Base-by-base conservation (phyloP, 257 asterid genomes). In the Phtheirospermum japonicum region DNA sequence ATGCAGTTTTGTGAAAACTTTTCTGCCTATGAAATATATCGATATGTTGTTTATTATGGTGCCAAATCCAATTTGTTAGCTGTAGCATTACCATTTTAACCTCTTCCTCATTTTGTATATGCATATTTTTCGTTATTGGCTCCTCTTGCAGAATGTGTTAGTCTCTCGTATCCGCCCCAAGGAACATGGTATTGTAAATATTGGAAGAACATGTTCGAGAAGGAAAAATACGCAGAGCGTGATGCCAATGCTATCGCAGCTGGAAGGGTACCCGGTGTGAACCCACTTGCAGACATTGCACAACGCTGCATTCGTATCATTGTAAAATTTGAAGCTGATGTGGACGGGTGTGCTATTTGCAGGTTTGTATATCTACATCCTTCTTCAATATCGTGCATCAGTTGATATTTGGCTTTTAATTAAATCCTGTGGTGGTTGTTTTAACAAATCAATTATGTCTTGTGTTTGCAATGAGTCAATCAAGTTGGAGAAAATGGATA, bases 321-420 rank as follows among this genome's bases (percentile, higher is more conserved):
- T 67, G 95, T 77, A 60, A 70, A 82, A 63, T 30, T 73, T 32
- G 83, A 80, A 34, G 59, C 84, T 56, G 89, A 75, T 17, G 76
- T 77, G 33, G 86, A 90, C 57, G 95, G 95, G 65, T 93, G 99
- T 72, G 79, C 81, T 19, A 76, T 93, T 71, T 93, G 96, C 97
- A 84, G 99, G 99, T 92, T 18, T 49, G 36, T 18, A 57, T 51
- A 46, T 63, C 64, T 31, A n/a, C 65, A 61, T 63, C 45, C 11
- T 36, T n/a, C 46, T 65, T 58, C 48, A 39, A 9, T 62, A 31
- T 59, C 46, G 4, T 33, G 57, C 40, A 32, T 54, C 28, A 11
- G 34, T 52, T 63, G 51, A 37, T 66, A 51, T 63, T 26, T 17
- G 66, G 52, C 19, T 10, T 65, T 55, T 50, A 26, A 33, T 49